phyloP scores from a whole-genome alignment of 805 yeast genomes.

The Metschnikowia lachancei region DNA sequence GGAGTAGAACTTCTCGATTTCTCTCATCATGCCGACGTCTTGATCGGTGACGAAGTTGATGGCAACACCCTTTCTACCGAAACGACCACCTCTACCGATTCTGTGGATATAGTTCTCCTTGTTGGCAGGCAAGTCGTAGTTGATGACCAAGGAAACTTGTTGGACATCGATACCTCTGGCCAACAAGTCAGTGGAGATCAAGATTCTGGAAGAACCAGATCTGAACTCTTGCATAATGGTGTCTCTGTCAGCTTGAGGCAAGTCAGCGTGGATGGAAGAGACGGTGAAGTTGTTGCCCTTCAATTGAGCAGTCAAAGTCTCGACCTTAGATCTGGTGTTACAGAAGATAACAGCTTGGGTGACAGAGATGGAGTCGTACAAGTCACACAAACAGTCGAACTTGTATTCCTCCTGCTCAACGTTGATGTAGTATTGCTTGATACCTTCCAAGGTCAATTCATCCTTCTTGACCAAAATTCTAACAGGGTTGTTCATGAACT shows the following conservation, averaged over 20 bases:
- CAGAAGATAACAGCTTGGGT: slow-evolving; percentile 98
- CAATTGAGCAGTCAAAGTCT: slow-evolving; percentile 76
- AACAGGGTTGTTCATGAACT: slow-evolving; percentile 93
- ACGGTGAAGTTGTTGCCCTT: slow-evolving; percentile 83
- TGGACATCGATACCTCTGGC: slow-evolving; percentile 81
- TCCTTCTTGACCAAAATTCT: slow-evolving; percentile 93
- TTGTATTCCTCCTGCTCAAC: slow-evolving; percentile 93
- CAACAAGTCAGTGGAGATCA: slow-evolving; percentile 90
- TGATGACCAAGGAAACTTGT: slow-evolving; percentile 92
- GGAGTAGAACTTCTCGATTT: slow-evolving; percentile 84
- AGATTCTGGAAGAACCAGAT: slow-evolving; percentile 87
- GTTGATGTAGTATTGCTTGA: slow-evolving; percentile 86
- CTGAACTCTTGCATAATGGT: slow-evolving; percentile 94
- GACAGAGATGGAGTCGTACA: slow-evolving; percentile 91
- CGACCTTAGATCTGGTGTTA: slow-evolving; percentile 93
- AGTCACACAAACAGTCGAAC: slow-evolving; percentile 89
- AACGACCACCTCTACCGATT: slow-evolving; percentile 98
- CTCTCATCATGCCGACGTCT: slow-evolving; percentile 73
- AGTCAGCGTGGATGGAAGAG: slow-evolving; percentile 92
- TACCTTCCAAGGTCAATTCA: slow-evolving; percentile 93
- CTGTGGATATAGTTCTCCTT: slow-evolving; percentile 95
- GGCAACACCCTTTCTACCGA: slow-evolving; percentile 98
- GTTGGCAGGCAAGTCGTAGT: slow-evolving; percentile 87
- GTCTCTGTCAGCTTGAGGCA: slow-evolving; percentile 92
- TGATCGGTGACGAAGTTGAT: slow-evolving; percentile 86